Base-by-base conservation (phyloP, 805 yeast genomes). In the Saccharomycopsis malanga region DNA sequence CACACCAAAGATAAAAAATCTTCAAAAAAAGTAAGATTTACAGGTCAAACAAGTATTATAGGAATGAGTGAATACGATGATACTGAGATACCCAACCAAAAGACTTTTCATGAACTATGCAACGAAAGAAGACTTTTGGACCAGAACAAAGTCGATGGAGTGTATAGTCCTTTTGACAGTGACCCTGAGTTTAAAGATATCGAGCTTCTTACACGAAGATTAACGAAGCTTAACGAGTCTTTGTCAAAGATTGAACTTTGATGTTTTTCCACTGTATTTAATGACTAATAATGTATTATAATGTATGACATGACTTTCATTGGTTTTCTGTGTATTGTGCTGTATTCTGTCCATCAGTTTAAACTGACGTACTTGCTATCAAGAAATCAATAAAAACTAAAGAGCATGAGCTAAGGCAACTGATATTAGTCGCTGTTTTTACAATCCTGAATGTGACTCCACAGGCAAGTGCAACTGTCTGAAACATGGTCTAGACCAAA, bases 41-140 rank as follows among this genome's bases (percentile, higher is more conserved):
- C 21, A 9, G 14, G 34, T 6, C 20, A 10, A 12, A 24, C 37
- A 14, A 36, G 39, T 18, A 18, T 42, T 10, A 51, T 51, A 27
- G 54, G 54, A 30, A 14, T 27, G 17, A 48, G 52, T 24, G 52
- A 51, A 25, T 20, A 21, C 10, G 44, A 37, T 24, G 15, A 6
- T 2, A 34, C 48, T 5, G 47, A 34, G 10, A 21, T 29, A 9
- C 45, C 45, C 10, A 23, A 18, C n/a, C 42, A 38, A 22, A 47
- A 48, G 21, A 51, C 54, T 14, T 22, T 48, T 10, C 54, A 51
- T 45, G 52, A 51, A 24, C n/a, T 47, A 23, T 48, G 48, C 29
- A 14, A 35, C 22, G 52, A 51, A 32, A 39, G 49, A 23, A 39
- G 44, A 24, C 15, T n/a, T 7, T 21, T 44, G n/a, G 39, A 18